A percentile compares a stretch with the other conserved stretches of the same genome.
phyloP scores from a whole-genome alignment of 495 filamentous ascomycete genomes.

The Penicillium argentinense region DNA sequence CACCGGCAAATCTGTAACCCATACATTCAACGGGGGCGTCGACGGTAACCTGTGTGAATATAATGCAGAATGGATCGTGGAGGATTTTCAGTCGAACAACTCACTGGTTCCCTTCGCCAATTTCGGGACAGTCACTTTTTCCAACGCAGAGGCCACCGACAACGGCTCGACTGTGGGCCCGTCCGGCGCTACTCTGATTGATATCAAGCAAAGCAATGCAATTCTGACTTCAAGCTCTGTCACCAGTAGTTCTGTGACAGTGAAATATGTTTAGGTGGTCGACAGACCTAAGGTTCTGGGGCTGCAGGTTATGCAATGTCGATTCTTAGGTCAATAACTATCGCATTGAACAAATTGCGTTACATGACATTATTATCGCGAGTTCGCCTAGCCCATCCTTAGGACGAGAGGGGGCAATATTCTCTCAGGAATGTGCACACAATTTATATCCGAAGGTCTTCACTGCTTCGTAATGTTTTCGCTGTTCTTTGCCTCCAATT shows the following conservation, averaged over 20 bases:
- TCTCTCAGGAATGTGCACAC: no score
- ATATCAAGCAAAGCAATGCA: conserved; percentile 44
- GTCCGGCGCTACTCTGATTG: conserved; percentile 41
- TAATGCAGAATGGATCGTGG: conserved; percentile 65
- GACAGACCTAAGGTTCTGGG: no score
- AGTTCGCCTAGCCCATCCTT: no score
- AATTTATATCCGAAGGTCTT: no score
- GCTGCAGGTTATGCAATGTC: no score
- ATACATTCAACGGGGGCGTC: conserved; percentile 40
- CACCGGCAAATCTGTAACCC: conserved; percentile 49
- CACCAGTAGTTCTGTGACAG: conserved; percentile 21
- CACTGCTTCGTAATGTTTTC: no score
- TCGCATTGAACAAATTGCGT: no score
- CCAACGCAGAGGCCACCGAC: conserved; percentile 28
- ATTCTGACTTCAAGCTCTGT: conserved; percentile 44
- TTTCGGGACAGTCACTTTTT: conserved; percentile 53
- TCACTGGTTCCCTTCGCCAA: conserved; percentile 50
- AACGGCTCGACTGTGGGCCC: conserved; percentile 27
- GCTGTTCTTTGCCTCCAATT: no score
- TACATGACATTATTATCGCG: no score
- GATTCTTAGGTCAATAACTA: no score
- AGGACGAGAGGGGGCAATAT: no score
- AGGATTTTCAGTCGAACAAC: conserved; percentile 49
- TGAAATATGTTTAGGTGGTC: conserved; percentile 17
- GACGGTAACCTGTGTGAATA: conserved; percentile 25